These are phyloP conservation scores for Madurella fahalii DNA, from an alignment of 2,329 filamentous ascomycete species.

Conservation along the genomic window DNA sequence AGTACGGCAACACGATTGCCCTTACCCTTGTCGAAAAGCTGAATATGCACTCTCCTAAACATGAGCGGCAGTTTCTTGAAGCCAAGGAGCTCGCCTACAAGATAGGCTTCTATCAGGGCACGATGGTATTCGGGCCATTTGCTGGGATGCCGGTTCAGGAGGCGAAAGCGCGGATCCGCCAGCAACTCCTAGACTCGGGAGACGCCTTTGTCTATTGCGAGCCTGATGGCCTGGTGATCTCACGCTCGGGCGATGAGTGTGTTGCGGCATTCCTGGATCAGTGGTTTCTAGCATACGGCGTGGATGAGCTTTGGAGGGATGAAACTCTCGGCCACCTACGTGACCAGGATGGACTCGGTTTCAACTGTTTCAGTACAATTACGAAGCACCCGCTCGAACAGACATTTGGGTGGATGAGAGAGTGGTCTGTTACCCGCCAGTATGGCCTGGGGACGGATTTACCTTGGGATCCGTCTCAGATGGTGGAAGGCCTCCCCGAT, in stretches of 20 bases:
- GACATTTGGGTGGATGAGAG: slow-evolving; percentile 72
- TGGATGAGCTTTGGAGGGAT: slow-evolving; percentile 56
- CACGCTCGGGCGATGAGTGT: slow-evolving; percentile 77
- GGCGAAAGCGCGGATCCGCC: slow-evolving; percentile 24
- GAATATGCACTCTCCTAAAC: slow-evolving; percentile 91
- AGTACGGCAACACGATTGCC: slow-evolving; percentile 76
- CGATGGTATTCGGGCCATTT: slow-evolving; percentile 73
- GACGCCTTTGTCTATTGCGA: slow-evolving; percentile 85
- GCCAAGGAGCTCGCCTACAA: slow-evolving; percentile 68
- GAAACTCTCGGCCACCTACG: slow-evolving; percentile 31
- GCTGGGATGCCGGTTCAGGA: slow-evolving; percentile 72
- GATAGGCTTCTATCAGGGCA: slow-evolving; percentile 79
- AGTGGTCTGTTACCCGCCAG: slow-evolving; percentile 64
- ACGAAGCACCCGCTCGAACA: slow-evolving; percentile 51
- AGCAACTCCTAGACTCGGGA: slow-evolving; percentile 56
- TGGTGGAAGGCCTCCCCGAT: slow-evolving; percentile 63
- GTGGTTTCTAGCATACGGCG: slow-evolving; percentile 90
- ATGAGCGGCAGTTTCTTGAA: slow-evolving; percentile 71
- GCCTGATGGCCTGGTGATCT: slow-evolving; percentile 79
- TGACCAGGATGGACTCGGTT: background rate
- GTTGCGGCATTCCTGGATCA: slow-evolving; percentile 86
- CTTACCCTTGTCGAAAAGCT: slow-evolving; percentile 75
- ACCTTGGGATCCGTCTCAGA: slow-evolving; percentile 80
- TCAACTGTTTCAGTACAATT: slow-evolving; percentile 4
- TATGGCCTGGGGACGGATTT: slow-evolving; percentile 85